phyloP scores from a whole-genome alignment of 1,139 yeast genomes.

The Yamadazyma taylorii region DNA sequence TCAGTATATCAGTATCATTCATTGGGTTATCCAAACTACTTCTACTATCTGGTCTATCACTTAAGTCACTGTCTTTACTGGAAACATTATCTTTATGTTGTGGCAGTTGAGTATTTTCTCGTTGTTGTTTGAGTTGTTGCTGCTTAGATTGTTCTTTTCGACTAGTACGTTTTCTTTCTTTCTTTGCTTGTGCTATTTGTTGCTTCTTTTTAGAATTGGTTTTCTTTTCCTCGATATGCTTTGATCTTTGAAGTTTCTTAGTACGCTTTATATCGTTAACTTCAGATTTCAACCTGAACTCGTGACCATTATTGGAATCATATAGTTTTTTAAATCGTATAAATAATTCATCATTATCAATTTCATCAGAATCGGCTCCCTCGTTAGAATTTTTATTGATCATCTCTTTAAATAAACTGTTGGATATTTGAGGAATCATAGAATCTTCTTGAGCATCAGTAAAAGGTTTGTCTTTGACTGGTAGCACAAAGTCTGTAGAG shows the following conservation, averaged over 20 bases:
- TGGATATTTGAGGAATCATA: slow-evolving; percentile 11
- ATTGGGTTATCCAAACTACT: background rate
- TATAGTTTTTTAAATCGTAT: slow-evolving; percentile 3
- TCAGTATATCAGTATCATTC: no score
- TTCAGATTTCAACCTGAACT: slow-evolving; percentile 2
- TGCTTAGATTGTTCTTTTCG: slow-evolving; percentile 1
- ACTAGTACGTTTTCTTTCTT: slow-evolving; percentile 1
- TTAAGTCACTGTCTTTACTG: slow-evolving; percentile 1
- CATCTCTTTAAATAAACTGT: slow-evolving; percentile 13
- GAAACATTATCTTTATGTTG: background rate
- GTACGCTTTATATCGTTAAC: background rate
- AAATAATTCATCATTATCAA: slow-evolving; percentile 4
- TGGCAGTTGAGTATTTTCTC: background rate
- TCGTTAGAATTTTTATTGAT: slow-evolving; percentile 2
- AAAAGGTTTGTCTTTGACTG: slow-evolving; percentile 22
- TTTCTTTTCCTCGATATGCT: slow-evolving; percentile 3
- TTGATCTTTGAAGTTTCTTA: background rate
- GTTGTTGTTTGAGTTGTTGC: slow-evolving; percentile 1
- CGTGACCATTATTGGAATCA: slow-evolving; percentile 1
- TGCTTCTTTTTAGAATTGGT: background rate
- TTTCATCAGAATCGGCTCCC: background rate
- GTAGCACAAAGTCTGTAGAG: slow-evolving; percentile 17
- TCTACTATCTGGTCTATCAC: background rate
- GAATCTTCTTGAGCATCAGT: slow-evolving; percentile 16
- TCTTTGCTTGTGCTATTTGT: slow-evolving; percentile 3